Evolutionary conservation across 2,329 filamentous ascomycete species (phyloP).

Genomic region (Trichoderma aggressivum): DNA sequence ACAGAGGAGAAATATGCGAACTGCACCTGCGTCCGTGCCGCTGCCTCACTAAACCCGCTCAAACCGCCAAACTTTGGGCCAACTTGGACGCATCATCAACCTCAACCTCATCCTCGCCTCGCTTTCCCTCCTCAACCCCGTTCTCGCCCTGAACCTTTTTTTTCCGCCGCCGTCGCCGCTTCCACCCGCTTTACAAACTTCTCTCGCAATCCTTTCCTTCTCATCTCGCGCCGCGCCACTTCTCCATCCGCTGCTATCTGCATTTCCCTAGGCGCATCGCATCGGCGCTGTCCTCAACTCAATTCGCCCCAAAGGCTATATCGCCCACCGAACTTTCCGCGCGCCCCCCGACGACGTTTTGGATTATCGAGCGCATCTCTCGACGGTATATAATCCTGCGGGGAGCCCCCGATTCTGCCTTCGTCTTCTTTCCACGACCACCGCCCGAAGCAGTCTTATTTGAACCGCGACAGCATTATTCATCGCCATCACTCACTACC

Average conservation of each 20-base stretch:
- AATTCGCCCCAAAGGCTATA: not conserved
- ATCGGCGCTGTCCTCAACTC: not conserved
- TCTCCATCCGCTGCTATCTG: not conserved
- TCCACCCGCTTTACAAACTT: not conserved
- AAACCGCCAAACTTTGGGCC: not conserved
- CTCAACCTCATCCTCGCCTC: not conserved
- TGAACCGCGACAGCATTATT: not conserved
- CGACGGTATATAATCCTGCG: constrained; percentile 24
- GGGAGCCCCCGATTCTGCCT: no score
- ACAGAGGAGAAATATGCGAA: constrained; percentile 8
- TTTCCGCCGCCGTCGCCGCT: not conserved
- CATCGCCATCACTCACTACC: not conserved
- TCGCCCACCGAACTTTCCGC: not conserved
- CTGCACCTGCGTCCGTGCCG: not conserved
- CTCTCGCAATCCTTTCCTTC: not conserved
- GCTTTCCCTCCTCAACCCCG: not conserved
- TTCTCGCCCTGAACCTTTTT: not conserved
- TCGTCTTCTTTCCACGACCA: not conserved
- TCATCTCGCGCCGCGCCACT: not conserved
- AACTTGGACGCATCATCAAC: not conserved
- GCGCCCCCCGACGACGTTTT: not conserved
- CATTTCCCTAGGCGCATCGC: not conserved
- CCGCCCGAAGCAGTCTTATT: not conserved
- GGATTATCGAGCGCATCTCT: not conserved
- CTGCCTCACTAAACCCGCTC: not conserved